Conservation (phyloP, 1,284 basidiomycete genomes). For the Phellopilus nigrolimitatus region DNA sequence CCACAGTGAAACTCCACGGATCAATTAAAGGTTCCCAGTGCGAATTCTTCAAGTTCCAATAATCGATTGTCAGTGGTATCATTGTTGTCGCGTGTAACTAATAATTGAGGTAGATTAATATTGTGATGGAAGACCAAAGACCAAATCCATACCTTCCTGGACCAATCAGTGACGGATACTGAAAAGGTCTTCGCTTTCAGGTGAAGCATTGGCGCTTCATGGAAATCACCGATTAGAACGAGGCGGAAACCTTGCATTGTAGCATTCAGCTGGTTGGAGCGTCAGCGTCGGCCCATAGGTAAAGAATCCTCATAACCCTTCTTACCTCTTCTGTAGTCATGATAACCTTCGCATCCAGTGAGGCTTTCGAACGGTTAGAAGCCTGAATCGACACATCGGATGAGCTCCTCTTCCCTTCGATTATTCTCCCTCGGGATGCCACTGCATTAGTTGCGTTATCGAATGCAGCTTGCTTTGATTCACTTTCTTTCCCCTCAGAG, state of each 20-base stretch:
- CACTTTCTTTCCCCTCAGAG: conserved; percentile 21
- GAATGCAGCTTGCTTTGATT: conserved; percentile 14
- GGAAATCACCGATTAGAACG: conserved; percentile 90
- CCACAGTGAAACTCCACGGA: conserved; percentile 88
- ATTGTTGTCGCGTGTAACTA: conserved; percentile 81
- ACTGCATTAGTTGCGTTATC: conserved; percentile 15
- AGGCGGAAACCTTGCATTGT: conserved; percentile 89
- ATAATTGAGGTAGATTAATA: background rate
- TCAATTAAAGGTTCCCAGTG: conserved; percentile 99
- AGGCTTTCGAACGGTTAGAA: background rate
- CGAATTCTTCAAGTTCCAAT: conserved; percentile 97
- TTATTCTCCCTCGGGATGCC: conserved; percentile 2
- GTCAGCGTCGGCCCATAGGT: conserved; percentile 11
- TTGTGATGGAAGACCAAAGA: background rate
- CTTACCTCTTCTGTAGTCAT: conserved; percentile 18
- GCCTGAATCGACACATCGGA: conserved; percentile 64
- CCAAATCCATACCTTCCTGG: conserved; percentile 62
- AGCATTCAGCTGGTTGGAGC: conserved; percentile 59
- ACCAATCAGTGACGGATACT: conserved; percentile 90
- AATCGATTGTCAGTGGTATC: conserved; percentile 81
- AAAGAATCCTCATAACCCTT: conserved; percentile 11
- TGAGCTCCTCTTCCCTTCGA: conserved; percentile 34
- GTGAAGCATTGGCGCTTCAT: conserved; percentile 94
- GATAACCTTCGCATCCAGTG: conserved; percentile 17
- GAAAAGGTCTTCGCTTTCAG: conserved; percentile 83